Evolutionary conservation across 129 eudicot species (phyloP).

Genomic region (Cynara cardunculus): DNA sequence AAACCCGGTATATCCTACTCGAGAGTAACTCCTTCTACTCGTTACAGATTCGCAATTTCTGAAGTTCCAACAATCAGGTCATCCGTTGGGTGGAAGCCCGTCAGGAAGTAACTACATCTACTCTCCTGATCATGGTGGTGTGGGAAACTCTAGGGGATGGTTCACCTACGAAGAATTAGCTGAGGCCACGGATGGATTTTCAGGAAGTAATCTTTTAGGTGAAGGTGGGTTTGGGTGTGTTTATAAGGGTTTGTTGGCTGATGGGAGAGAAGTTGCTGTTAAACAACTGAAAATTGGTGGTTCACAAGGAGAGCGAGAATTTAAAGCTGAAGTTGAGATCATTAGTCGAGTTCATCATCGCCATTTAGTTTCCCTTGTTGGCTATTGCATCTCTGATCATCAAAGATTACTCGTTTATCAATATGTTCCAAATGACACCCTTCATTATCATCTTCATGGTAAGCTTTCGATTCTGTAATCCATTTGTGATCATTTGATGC

Average conservation of each 20-base stretch:
- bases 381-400: slow-evolving; percentile 79
- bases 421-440: slow-evolving; percentile 78
- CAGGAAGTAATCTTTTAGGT: slow-evolving; percentile 64
- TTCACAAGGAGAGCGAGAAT: slow-evolving; percentile 96
- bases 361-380: slow-evolving; percentile 91
- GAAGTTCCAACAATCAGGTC: slow-evolving; percentile 48
- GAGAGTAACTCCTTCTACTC: background rate
- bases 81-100: slow-evolving; percentile 46
- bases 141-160: slow-evolving; percentile 74
- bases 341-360: slow-evolving; percentile 93
- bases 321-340: slow-evolving; percentile 92
- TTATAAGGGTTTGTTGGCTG: slow-evolving; percentile 70
- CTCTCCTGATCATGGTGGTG: slow-evolving; percentile 74
- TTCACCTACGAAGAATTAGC: slow-evolving; percentile 84
- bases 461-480: slow-evolving; percentile 16
- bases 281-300: slow-evolving; percentile 85
- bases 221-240: slow-evolving; percentile 98
- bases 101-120: slow-evolving; percentile 48
- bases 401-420: slow-evolving; percentile 92
- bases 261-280: slow-evolving; percentile 88
- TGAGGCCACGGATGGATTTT: slow-evolving; percentile 75
- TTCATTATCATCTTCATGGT: slow-evolving; percentile 90
- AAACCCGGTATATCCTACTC: background rate
- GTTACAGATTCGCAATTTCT: slow-evolving; percentile 65
- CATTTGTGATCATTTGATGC: background rate